Conservation (phyloP, 192 early-diverging fungal species). For the Phycomyces nitens region DNA sequence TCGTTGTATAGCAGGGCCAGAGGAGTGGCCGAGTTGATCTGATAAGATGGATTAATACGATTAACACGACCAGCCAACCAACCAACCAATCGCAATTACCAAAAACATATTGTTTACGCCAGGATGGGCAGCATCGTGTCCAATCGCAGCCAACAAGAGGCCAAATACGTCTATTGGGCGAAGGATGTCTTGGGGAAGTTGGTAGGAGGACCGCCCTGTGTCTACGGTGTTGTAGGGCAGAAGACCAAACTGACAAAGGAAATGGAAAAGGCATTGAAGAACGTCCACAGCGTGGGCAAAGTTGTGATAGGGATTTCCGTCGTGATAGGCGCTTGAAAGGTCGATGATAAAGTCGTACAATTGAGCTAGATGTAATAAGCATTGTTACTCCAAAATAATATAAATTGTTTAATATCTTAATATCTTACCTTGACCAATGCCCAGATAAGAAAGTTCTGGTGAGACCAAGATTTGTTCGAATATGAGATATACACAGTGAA, state of each 20-base stretch:
- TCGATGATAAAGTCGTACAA: constrained; percentile 52
- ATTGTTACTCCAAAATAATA: constrained; percentile 6
- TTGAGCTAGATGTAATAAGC: constrained; percentile 29
- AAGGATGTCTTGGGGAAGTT: constrained; percentile 36
- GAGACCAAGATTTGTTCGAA: constrained; percentile 62
- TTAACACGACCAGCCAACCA: too few species aligned
- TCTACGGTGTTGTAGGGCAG: constrained; percentile 33
- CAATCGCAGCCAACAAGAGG: constrained; percentile 69
- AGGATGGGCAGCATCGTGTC: constrained; percentile 86
- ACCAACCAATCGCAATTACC: constrained; percentile 30
- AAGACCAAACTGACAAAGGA: constrained; percentile 63
- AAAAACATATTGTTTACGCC: constrained; percentile 95
- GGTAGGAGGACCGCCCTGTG: constrained; percentile 22
- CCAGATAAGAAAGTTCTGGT: constrained; percentile 52
- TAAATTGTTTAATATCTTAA: not conserved
- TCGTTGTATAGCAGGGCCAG: constrained; percentile 92
- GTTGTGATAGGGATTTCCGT: constrained; percentile 90
- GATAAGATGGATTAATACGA: not conserved
- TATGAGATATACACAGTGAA: constrained; percentile 65
- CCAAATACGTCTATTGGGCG: constrained; percentile 66
- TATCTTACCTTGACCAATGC: constrained; percentile 48
- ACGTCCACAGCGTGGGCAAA: constrained; percentile 94
- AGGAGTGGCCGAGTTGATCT: constrained; percentile 70
- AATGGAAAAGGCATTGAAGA: constrained; percentile 83
- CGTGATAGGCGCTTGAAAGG: constrained; percentile 52